Conservation (phyloP, 441 rosid genomes). For the Lepidium campestre region DNA sequence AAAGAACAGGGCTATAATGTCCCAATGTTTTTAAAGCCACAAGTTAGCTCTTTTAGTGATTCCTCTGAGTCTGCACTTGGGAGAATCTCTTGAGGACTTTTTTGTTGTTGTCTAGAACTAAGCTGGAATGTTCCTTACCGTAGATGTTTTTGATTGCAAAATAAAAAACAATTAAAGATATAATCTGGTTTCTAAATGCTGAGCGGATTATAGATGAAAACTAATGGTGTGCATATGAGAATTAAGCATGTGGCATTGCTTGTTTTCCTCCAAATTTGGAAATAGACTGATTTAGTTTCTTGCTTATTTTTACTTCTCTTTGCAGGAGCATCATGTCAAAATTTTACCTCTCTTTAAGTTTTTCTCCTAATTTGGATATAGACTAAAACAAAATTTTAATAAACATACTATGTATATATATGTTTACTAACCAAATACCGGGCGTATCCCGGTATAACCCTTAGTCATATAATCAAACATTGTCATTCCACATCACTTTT, state of each 20-base stretch:
- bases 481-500: too few relatives aligned
- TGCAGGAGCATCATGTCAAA: conserved; percentile 58
- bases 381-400: too few relatives aligned
- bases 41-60: conserved; percentile 18
- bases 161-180: background rate
- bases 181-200: background rate
- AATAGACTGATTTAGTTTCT: background rate
- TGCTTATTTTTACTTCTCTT: conserved; percentile 14
- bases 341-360: too few relatives aligned
- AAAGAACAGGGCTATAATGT: too few relatives aligned
- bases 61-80: conserved; percentile 60
- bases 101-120: conserved; percentile 27
- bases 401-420: too few relatives aligned
- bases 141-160: conserved; percentile 23
- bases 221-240: conserved; percentile 12
- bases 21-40: too few relatives aligned
- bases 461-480: too few relatives aligned
- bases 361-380: too few relatives aligned
- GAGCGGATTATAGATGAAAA: background rate
- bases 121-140: conserved; percentile 33
- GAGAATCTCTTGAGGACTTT: conserved; percentile 35
- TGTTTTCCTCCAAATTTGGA: background rate
- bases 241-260: background rate
- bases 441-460: too few relatives aligned
- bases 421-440: too few relatives aligned